These are phyloP conservation scores for Stephanodiscus minutulus DNA, from an alignment of 108 stramenopile species.

Conservation along the genomic window DNA sequence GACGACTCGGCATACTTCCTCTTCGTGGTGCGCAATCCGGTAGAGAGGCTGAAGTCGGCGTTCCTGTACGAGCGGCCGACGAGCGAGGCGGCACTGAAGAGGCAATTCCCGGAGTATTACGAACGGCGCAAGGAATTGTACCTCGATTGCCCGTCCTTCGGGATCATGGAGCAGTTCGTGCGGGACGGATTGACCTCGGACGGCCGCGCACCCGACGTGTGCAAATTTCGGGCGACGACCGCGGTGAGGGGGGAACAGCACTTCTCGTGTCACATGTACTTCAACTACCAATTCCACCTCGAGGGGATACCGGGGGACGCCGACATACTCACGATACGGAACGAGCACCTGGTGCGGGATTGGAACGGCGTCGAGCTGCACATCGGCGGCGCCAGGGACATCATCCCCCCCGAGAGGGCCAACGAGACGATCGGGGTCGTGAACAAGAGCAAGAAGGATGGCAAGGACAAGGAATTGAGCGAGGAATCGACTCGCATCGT, in stretches of 20 bases:
- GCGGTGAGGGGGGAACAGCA: slow-evolving; percentile 23
- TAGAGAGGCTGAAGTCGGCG: slow-evolving; percentile 16
- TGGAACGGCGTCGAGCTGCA: slow-evolving; percentile 33
- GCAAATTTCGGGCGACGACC: slow-evolving; percentile 20
- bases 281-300: slow-evolving; percentile 48
- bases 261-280: slow-evolving; percentile 33
- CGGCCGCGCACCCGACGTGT: slow-evolving; percentile 13
- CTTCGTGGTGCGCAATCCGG: slow-evolving; percentile 34
- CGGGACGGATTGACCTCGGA: slow-evolving; percentile 24
- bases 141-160: slow-evolving; percentile 41
- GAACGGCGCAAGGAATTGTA: slow-evolving; percentile 11
- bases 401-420: slow-evolving; percentile 19
- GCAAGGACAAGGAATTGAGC: slow-evolving; percentile 15
- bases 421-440: neutral
- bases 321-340: slow-evolving; percentile 36
- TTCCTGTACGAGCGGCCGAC: slow-evolving; percentile 36
- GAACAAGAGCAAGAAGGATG: slow-evolving; percentile 11
- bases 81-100: slow-evolving; percentile 16
- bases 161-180: slow-evolving; percentile 31
- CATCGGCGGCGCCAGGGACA: slow-evolving; percentile 28
- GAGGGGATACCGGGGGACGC: slow-evolving; percentile 34
- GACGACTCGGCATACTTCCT: slow-evolving; percentile 35
- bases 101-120: slow-evolving; percentile 19
- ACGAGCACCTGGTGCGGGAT: slow-evolving; percentile 33
- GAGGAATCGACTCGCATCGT: slow-evolving; percentile 18